Evolutionary conservation across 768 basidiomycete genomes (phyloP), one percentile per base, ranked within the genome.

Genomic region (Russula dissimulans): DNA sequence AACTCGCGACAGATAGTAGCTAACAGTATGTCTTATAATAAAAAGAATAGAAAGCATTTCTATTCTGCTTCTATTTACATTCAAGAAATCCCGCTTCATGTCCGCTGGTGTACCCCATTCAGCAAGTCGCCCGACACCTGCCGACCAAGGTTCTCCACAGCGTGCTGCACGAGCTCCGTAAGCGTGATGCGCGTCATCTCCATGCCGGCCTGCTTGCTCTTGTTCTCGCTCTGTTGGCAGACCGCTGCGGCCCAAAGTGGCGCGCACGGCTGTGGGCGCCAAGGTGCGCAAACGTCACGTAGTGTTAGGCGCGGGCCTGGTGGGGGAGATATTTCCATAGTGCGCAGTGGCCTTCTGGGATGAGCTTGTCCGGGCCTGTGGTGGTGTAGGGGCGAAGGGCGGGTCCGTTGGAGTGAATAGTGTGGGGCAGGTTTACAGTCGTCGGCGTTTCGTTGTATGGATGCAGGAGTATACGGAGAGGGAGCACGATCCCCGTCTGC

Each of bases 271-370:
- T 32, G 74, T 70, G 0, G 74, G 60, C 22, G 80, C 76, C 50
- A 95, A 1, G 92, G 91, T 42, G 82, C 73, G 26, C 95, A 67
- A 95, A 87, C 0, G 89, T 85, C 54, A 97, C 79, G 65, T 26
- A 26, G 22, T 26, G 22, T 83, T 39, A 97, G 77, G 39, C 75
- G 75, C 12, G 82, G 74, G 62, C 89, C 78, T 38, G 78, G 61
- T 82, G 77, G 42, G 95, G 84, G 66, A 87, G 59, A 69, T 79
- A 85, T 62, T 87, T 90, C 75, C 78, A 81, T 3, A 92, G 93
- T 67, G 82, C 86, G 2, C 76, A 66, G 18, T 93, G 84, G 34
- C 85, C 83, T 72, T 92, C 93, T 45, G 91, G 90, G 92, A 98
- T 95, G n/a, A 97, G 75, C 63, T 82, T 77, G 68, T 98, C 90